Evolutionary conservation across 352 stramenopile genomes (phyloP), one percentile per base, ranked within the genome.

Genomic region (Phytopythium ostracodes): DNA sequence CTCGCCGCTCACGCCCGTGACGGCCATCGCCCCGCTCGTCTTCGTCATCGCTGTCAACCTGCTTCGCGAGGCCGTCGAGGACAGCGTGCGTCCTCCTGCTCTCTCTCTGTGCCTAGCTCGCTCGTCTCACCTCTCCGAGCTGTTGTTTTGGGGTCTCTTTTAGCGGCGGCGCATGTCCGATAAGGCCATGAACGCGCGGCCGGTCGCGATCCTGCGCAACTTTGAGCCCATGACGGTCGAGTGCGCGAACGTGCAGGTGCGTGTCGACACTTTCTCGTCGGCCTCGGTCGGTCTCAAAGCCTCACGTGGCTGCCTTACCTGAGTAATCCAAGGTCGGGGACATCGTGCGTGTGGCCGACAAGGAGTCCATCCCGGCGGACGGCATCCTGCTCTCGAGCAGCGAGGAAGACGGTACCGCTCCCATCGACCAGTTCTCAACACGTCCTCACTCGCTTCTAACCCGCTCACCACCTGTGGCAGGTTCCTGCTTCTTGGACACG

Each of bases 331-430:
- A 88, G 66, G 84, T 96, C 20, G 94, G 94, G 1, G 84, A 96
- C 53, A 82, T 98, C 35, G 59, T 98, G 33, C 67, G 80, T 46
- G 81, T 98, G 44, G 66, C 73, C 10, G 91, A 98, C 67, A 70
- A 84, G 24, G 87, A 97, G 31, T 67, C 83, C 10, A 91, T 98
- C 49, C 93, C 96, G 4, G 94, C 94, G 0, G 96, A 98, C 67
- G 76, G 97, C 9, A 79, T 98, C 8, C 71, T 98, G 33, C 70
- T 98, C 2, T 76, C 87, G 1, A 92, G 83, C 50, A 89, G 73
- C 43, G 88, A 97, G 60, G 75, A 89, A 8, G 79, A 94, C 29
- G 93, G 79, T 87, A n/a, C n/a, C n/a, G n/a, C n/a, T n/a, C n/a
- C n/a, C n/a, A n/a, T n/a, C n/a, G n/a, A n/a, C n/a, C n/a, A n/a